Conservation (phyloP, 2,329 filamentous ascomycete species). For the Corniculantispora saksenae region DNA sequence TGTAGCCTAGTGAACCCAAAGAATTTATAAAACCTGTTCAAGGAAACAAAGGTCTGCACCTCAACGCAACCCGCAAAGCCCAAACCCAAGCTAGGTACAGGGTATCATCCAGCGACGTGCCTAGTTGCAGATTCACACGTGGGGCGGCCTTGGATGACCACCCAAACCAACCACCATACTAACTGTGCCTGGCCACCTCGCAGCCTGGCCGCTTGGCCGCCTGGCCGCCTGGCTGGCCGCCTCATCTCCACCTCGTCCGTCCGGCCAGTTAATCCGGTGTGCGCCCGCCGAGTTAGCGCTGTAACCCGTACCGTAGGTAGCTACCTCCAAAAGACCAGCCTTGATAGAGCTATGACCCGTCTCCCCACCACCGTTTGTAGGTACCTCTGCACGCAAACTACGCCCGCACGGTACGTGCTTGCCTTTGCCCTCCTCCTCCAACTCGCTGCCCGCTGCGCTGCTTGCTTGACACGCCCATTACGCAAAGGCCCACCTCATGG, state of each 20-base stretch:
- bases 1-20: too few species aligned
- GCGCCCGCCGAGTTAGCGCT: neutral
- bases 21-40: too few species aligned
- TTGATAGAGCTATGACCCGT: neutral
- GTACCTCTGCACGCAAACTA: neutral
- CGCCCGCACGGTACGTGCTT: neutral
- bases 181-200: neutral
- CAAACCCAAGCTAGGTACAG: neutral
- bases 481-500: conserved; percentile 41
- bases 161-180: neutral
- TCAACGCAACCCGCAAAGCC: neutral
- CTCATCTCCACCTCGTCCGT: neutral
- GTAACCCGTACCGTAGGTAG: too few species aligned
- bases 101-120: neutral
- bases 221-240: neutral
- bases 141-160: neutral
- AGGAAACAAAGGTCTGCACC: neutral
- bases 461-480: conserved; percentile 32
- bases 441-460: neutral
- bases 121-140: conserved; percentile 1
- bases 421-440: neutral
- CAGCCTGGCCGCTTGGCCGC: neutral
- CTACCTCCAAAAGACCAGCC: neutral
- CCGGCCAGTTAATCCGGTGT: neutral
- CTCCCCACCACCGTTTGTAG: conserved; percentile 5